Evolutionary conservation across 1,284 basidiomycete genomes (phyloP).

Genomic region (Ustilago esculenta): DNA sequence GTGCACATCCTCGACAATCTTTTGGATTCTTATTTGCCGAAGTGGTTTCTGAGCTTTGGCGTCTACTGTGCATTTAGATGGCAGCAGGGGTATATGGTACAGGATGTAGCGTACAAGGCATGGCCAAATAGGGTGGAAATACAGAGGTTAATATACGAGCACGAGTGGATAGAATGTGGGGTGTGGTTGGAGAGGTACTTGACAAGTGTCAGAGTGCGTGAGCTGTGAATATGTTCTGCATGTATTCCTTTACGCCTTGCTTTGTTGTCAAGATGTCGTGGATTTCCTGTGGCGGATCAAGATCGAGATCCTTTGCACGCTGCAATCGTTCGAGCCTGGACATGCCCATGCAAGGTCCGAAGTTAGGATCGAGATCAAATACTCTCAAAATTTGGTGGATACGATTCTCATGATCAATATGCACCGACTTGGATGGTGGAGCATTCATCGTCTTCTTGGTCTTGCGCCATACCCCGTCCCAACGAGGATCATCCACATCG

Average conservation of each 20-base stretch:
- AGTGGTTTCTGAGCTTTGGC: too few species aligned
- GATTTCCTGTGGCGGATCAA: constrained; percentile 85
- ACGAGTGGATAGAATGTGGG: too few species aligned
- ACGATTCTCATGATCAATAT: constrained; percentile 55
- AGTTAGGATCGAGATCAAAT: constrained; percentile 68
- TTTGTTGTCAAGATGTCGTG: constrained; percentile 60
- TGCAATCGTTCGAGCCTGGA: constrained; percentile 87
- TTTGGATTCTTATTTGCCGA: too few species aligned
- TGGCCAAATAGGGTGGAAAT: not conserved
- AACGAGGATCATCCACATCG: constrained; percentile 47
- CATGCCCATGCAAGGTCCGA: constrained; percentile 85
- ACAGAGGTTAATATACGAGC: not conserved
- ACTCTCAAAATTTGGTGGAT: constrained; percentile 63
- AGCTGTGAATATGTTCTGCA: constrained; percentile 37
- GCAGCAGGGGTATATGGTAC: constrained; percentile 38
- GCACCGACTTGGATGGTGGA: constrained; percentile 46
- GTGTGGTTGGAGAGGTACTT: too few species aligned
- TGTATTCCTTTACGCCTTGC: constrained; percentile 46
- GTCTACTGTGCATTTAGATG: too few species aligned
- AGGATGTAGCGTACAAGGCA: constrained; percentile 11
- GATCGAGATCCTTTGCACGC: constrained; percentile 79
- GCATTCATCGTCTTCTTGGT: constrained; percentile 44
- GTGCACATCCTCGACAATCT: too few species aligned
- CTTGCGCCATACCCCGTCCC: constrained; percentile 54
- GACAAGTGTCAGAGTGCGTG: constrained; percentile 22